Evolutionary conservation across 2,329 filamentous ascomycete species (phyloP), one percentile per base, ranked within the genome.

Genomic region (Ophiostoma perfectum): DNA sequence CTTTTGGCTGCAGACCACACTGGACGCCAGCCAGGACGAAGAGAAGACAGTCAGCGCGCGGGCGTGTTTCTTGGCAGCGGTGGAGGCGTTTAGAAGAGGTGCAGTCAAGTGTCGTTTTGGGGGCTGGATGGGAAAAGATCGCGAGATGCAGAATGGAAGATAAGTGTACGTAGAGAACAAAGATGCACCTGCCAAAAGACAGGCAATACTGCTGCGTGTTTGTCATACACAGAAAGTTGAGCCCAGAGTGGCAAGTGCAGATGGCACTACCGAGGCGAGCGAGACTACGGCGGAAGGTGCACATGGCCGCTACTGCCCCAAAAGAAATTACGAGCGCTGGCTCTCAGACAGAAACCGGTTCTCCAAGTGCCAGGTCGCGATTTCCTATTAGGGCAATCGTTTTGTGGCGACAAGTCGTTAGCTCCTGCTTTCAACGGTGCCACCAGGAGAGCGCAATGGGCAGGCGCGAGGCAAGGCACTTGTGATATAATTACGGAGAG

Each of bases 301-400:
- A 8, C 16, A 38, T 39, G 36, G 36, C 55, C 55, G 55, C 55
- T 38, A 60, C 55, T 60, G 55, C 27, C 27, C 16, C 18, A 38
- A 47, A 44, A n/a, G 27, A 42, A 63, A 60, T 60, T 60, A 16
- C 52, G 52, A 58, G 52, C 11, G 49, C 18, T 42, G 42, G 42
- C 66, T n/a, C 36, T 36, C 64, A 63, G 11, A 27, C 60, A 27
- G 27, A 58, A 58, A 58, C 52, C 52, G 52, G 52, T 38, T 58
- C 49, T 18, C 49, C 14, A 27, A 52, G 47, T 52, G 18, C 12
- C 58, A 58, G 16, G 42, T 42, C 67, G 64, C 44, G 55, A 62
- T 44, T 68, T 41, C 68, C 60, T 27, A 60, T 66, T 64, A 39
- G 27, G 49, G 65, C 44, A 69, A 66, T 60, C 44, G 65, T 9